Percentiles rank a stretch among this genome's conserved stretches.
phyloP scores from a whole-genome alignment of 2,329 filamentous ascomycete species.

The Fusarium virguliforme region DNA sequence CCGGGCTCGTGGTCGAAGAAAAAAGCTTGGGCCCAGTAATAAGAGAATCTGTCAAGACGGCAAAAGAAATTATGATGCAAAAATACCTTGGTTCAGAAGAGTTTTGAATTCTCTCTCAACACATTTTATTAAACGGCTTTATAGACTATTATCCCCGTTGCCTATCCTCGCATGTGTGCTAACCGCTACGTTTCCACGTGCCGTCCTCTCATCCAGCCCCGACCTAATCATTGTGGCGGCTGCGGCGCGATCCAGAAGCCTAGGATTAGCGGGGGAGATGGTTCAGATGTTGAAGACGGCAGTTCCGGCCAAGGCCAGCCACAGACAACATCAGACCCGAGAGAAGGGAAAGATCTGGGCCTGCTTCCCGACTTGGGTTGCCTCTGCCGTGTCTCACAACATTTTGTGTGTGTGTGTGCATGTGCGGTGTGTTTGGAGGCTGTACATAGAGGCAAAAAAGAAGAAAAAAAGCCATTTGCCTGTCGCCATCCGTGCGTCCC shows the following conservation, averaged over 20 bases:
- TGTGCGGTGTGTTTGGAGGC: background rate
- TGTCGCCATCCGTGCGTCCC: constrained; percentile 15
- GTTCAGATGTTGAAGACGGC: constrained; percentile 19
- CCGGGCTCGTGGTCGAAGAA: background rate
- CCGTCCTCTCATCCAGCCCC: constrained; percentile 16
- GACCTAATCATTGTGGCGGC: constrained; percentile 25
- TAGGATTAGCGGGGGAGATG: constrained; percentile 9
- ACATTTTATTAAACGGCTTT: constrained; percentile 7
- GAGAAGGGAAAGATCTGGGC: constrained; percentile 28
- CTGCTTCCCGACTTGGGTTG: constrained; percentile 30
- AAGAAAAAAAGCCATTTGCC: constrained; percentile 21
- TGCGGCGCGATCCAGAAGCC: constrained; percentile 22
- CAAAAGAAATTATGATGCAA: constrained; percentile 8
- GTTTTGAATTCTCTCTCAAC: background rate
- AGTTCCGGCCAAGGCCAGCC: constrained; percentile 17
- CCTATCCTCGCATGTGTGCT: background rate
- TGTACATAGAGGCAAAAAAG: background rate
- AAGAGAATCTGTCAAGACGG: background rate
- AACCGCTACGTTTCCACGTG: constrained; percentile 12
- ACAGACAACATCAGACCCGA: constrained; percentile 13
- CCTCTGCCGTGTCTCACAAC: constrained; percentile 33
- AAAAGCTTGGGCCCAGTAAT: background rate
- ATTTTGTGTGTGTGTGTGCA: constrained; percentile 26
- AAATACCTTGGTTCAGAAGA: background rate
- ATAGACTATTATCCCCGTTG: background rate